Evolutionary conservation across 2,329 filamentous ascomycete genomes (phyloP).

Genomic region (Epichloe hybrida): DNA sequence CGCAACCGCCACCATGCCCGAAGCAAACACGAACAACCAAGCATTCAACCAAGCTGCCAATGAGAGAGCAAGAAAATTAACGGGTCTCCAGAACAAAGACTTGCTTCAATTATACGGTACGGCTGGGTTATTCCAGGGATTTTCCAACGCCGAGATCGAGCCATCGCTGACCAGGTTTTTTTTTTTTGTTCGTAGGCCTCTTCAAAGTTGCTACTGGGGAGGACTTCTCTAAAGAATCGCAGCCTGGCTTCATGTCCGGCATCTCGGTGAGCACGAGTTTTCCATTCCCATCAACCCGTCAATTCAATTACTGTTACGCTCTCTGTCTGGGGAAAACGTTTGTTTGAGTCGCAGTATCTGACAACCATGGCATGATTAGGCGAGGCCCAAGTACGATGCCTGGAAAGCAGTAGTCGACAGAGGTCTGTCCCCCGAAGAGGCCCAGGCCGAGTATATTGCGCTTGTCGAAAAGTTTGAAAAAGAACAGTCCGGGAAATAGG

Average conservation of each 20-base stretch:
- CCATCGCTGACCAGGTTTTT: neutral
- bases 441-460: conserved; percentile 64
- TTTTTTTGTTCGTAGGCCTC: neutral
- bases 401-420: conserved; percentile 43
- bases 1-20: neutral
- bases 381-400: conserved; percentile 1
- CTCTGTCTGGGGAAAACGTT: too few species aligned
- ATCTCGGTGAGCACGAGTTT: neutral
- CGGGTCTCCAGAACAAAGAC: neutral
- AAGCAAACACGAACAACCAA: neutral
- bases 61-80: neutral
- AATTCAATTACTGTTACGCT: too few species aligned
- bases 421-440: conserved; percentile 46
- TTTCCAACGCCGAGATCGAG: neutral
- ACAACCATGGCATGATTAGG: neutral
- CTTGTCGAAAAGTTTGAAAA: conserved; percentile 56
- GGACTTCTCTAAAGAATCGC: neutral
- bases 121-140: neutral
- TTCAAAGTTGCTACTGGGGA: neutral
- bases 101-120: conserved; percentile 1
- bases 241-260: neutral
- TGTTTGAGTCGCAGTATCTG: neutral
- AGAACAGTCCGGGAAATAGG: conserved; percentile 12
- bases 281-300: neutral
- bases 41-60: neutral